Percentiles rank a stretch among this genome's conserved stretches.
These are phyloP conservation scores for Candida sakaeoensis DNA, from an alignment of 805 yeast species.

Conservation along the genomic window DNA sequence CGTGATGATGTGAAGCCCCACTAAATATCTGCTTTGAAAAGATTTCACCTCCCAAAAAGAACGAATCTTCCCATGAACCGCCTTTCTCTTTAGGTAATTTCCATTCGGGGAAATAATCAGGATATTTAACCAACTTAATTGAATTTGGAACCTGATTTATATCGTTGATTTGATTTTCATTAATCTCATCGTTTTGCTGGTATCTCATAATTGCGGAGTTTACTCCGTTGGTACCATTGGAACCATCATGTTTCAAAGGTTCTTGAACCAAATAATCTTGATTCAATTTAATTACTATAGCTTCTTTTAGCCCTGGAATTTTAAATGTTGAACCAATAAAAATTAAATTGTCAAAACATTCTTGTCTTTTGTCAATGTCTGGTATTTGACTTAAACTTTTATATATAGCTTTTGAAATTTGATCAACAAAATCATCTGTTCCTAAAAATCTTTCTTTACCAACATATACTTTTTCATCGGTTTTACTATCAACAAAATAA, in stretches of 20 bases:
- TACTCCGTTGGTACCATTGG: constrained; percentile 20
- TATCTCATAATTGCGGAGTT: constrained; percentile 39
- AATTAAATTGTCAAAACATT: constrained; percentile 79
- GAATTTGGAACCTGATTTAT: constrained; percentile 74
- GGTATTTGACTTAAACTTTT: constrained; percentile 52
- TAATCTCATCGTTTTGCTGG: constrained; percentile 40
- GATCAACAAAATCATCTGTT: constrained; percentile 52
- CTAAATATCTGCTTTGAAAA: constrained; percentile 82
- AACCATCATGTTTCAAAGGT: constrained; percentile 18
- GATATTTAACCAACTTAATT: constrained; percentile 63
- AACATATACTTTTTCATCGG: constrained; percentile 56
- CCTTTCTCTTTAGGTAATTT: constrained; percentile 48
- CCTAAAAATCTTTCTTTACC: constrained; percentile 93
- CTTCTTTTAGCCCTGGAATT: constrained; percentile 74
- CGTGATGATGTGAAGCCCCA: constrained; percentile 51
- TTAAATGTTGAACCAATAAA: constrained; percentile 74
- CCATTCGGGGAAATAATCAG: constrained; percentile 96
- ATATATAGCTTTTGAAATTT: constrained; percentile 53
- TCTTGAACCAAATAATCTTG: constrained; percentile 49
- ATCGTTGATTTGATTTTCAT: constrained; percentile 24
- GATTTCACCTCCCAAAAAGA: constrained; percentile 83
- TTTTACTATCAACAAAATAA: constrained; percentile 55
- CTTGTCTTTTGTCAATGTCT: constrained; percentile 70
- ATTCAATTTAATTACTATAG: constrained; percentile 55
- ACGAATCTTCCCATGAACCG: constrained; percentile 69